A percentile compares a stretch with the other conserved stretches of the same genome.
Conservation (phyloP, 768 basidiomycete species). For the Mrakia hoshinonis region DNA sequence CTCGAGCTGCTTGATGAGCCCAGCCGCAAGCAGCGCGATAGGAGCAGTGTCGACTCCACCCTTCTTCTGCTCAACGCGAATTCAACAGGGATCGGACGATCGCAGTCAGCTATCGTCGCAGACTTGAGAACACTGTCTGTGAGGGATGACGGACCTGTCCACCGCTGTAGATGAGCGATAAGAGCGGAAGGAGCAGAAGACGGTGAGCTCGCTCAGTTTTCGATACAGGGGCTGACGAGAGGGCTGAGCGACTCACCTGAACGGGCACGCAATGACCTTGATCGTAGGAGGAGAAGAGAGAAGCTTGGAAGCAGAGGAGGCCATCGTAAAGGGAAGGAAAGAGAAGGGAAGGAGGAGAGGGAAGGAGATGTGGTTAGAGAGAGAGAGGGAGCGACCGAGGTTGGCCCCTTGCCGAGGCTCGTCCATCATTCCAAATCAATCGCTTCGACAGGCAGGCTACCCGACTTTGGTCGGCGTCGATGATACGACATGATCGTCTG, state of each 20-base stretch:
- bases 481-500: too few relatives aligned
- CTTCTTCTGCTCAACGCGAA: slow-evolving; percentile 49
- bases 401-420: too few relatives aligned
- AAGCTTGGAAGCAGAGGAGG: slow-evolving; percentile 9
- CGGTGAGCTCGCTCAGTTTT: slow-evolving; percentile 40
- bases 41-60: slow-evolving; percentile 68
- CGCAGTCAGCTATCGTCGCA: too few relatives aligned
- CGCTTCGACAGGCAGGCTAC: too few relatives aligned
- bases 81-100: background rate
- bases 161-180: slow-evolving; percentile 34
- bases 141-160: slow-evolving; percentile 34
- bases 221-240: slow-evolving; percentile 37
- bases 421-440: too few relatives aligned
- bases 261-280: slow-evolving; percentile 89
- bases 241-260: slow-evolving; percentile 53
- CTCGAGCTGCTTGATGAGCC: slow-evolving; percentile 66
- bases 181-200: background rate
- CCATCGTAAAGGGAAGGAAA: slow-evolving; percentile 2
- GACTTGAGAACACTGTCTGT: too few relatives aligned
- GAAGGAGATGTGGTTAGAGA: background rate
- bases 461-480: too few relatives aligned
- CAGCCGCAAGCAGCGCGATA: slow-evolving; percentile 77
- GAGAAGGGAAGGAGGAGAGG: background rate
- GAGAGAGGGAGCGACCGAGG: too few relatives aligned
- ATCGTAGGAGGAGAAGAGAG: slow-evolving; percentile 20